Evolutionary conservation across 176 grass and related monocot species (phyloP).

Genomic region (Puccinellia tenuiflora): DNA sequence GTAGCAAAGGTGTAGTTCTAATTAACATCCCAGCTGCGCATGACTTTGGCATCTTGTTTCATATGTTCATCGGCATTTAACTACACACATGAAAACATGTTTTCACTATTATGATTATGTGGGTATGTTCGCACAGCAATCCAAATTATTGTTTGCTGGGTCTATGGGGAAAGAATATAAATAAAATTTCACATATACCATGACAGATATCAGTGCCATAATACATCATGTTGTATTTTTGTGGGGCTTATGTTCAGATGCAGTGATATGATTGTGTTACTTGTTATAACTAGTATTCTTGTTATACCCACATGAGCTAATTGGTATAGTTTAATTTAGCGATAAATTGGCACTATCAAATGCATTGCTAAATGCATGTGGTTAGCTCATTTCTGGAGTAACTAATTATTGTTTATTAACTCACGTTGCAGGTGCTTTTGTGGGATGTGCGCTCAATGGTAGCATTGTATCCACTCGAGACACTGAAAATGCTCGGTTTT

Average conservation of each 20-base stretch:
- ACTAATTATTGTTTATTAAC: constrained; percentile 33
- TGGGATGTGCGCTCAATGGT: constrained; percentile 82
- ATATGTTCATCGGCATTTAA: neutral
- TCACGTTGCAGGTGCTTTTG: constrained; percentile 65
- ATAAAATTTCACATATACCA: neutral
- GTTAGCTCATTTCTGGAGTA: constrained; percentile 26
- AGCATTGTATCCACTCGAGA: constrained; percentile 59
- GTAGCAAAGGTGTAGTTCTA: constrained; percentile 72
- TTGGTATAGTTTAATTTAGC: neutral
- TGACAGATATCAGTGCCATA: neutral
- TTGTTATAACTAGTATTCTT: neutral
- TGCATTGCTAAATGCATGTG: neutral
- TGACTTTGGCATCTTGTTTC: neutral
- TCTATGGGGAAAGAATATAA: neutral
- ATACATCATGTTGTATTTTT: neutral
- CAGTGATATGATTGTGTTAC: neutral
- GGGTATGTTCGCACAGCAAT: neutral
- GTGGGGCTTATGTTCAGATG: neutral
- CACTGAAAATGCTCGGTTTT: constrained; percentile 66
- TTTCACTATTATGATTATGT: neutral
- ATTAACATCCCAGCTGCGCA: neutral
- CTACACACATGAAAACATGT: neutral
- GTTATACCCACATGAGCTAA: neutral
- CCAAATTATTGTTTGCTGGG: neutral
- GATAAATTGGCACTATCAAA: too few species aligned